Evolutionary conservation across 768 basidiomycete species (phyloP).

Genomic region (Pleurotus ostreatus): DNA sequence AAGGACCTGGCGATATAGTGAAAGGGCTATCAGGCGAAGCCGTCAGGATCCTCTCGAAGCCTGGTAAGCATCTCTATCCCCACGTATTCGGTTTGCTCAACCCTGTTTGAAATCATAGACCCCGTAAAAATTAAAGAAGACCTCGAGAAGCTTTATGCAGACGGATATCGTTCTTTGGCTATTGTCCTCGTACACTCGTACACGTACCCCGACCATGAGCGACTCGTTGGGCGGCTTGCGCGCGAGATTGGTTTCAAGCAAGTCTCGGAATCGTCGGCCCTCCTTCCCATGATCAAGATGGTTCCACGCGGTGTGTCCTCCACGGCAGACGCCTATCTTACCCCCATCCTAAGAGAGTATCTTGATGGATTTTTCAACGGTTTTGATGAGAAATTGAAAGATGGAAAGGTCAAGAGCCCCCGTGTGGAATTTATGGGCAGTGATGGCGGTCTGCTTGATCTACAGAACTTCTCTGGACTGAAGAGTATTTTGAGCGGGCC

Average conservation of each 20-base stretch:
- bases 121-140: constrained; percentile 47
- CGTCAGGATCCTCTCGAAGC: constrained; percentile 74
- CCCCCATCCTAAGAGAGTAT: constrained; percentile 80
- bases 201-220: constrained; percentile 86
- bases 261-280: constrained; percentile 80
- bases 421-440: constrained; percentile 95
- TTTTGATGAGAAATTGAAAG: constrained; percentile 72
- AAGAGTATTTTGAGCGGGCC: constrained; percentile 93
- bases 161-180: constrained; percentile 87
- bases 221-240: constrained; percentile 66
- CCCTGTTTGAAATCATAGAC: constrained; percentile 33
- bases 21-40: constrained; percentile 86
- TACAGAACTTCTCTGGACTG: constrained; percentile 84
- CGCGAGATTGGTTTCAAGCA: constrained; percentile 83
- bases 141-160: constrained; percentile 65
- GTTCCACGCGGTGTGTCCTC: constrained; percentile 90
- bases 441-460: constrained; percentile 81
- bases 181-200: constrained; percentile 91
- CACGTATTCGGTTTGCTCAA: no score
- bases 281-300: constrained; percentile 95
- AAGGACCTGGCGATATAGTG: constrained; percentile 79
- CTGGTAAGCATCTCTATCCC: constrained; percentile 35
- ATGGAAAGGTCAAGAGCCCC: constrained; percentile 53
- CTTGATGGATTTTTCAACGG: constrained; percentile 89
- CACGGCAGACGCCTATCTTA: constrained; percentile 94